Evolutionary conservation across 164 flowering plant genomes (phyloP).

Genomic region (Dillenia turbinata): DNA sequence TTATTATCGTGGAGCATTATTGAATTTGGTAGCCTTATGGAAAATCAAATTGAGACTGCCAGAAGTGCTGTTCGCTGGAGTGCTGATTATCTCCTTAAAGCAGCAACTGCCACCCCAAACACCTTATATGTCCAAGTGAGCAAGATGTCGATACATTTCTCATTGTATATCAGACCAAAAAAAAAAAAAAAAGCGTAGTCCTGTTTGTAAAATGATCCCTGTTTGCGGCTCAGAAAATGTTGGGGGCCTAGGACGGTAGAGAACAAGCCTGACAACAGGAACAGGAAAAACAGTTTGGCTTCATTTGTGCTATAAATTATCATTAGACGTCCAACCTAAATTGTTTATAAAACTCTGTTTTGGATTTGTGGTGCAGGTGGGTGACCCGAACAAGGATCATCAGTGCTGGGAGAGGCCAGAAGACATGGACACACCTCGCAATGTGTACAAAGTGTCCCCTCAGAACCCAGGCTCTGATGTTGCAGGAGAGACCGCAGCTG

Average conservation of each 20-base stretch:
- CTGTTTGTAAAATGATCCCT: no score
- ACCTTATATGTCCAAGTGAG: constrained; percentile 79
- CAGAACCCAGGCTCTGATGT: constrained; percentile 93
- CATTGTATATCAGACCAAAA: no score
- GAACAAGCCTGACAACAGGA: no score
- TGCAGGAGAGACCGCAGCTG: constrained; percentile 97
- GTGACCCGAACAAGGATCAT: constrained; percentile 79
- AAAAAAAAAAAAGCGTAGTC: no score
- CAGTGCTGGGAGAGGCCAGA: constrained; percentile 95
- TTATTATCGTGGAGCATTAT: constrained; percentile 87
- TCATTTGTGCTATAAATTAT: no score
- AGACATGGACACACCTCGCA: constrained; percentile 91
- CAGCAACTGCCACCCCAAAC: constrained; percentile 68
- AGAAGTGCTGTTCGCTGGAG: constrained; percentile 77
- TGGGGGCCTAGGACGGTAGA: no score
- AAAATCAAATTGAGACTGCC: constrained; percentile 47
- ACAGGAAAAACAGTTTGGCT: no score
- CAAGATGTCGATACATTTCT: not conserved
- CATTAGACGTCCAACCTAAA: not conserved
- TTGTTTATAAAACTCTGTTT: not conserved
- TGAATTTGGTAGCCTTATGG: constrained; percentile 79
- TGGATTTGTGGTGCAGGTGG: constrained; percentile 47
- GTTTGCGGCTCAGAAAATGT: no score
- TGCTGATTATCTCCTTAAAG: constrained; percentile 82
- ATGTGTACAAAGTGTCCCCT: constrained; percentile 62